Percentiles rank a stretch among this genome's conserved stretches.
These are phyloP conservation scores for Castanea crenata DNA, from an alignment of 306 rosid genomes.

Conservation along the genomic window DNA sequence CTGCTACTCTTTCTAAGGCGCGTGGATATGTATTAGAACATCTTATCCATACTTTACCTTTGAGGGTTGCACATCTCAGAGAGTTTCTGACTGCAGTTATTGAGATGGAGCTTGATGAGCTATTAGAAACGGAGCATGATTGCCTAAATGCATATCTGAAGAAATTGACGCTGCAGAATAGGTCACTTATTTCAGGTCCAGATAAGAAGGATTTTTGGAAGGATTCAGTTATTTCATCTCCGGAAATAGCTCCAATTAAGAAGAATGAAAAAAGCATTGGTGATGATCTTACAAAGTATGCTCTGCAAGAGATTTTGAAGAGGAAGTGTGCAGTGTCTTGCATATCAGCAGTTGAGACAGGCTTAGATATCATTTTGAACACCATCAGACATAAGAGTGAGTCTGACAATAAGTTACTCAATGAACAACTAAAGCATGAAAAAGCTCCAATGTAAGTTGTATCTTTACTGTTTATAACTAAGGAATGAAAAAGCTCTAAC, in stretches of 20 bases:
- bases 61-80: conserved; percentile 30
- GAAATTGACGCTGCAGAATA: conserved; percentile 14
- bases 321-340: conserved; percentile 27
- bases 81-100: conserved; percentile 31
- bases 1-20: conserved; percentile 18
- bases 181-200: not conserved
- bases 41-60: conserved; percentile 28
- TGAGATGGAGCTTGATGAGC: conserved; percentile 34
- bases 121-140: conserved; percentile 19
- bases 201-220: not conserved
- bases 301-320: conserved; percentile 26
- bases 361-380: conserved; percentile 18
- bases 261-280: conserved; percentile 3
- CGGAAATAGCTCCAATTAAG: not conserved
- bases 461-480: not conserved
- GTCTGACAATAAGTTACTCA: conserved; percentile 27
- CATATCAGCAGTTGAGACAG: conserved; percentile 23
- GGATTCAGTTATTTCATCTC: not conserved
- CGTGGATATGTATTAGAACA: conserved; percentile 21
- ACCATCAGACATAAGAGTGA: not conserved
- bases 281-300: conserved; percentile 23
- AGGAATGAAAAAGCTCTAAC: not conserved
- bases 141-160: conserved; percentile 25
- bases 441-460: conserved; percentile 30
- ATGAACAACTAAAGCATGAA: conserved; percentile 14